Evolutionary conservation across 2,329 filamentous ascomycete species (phyloP).

Genomic region (Sporothrix globosa): DNA sequence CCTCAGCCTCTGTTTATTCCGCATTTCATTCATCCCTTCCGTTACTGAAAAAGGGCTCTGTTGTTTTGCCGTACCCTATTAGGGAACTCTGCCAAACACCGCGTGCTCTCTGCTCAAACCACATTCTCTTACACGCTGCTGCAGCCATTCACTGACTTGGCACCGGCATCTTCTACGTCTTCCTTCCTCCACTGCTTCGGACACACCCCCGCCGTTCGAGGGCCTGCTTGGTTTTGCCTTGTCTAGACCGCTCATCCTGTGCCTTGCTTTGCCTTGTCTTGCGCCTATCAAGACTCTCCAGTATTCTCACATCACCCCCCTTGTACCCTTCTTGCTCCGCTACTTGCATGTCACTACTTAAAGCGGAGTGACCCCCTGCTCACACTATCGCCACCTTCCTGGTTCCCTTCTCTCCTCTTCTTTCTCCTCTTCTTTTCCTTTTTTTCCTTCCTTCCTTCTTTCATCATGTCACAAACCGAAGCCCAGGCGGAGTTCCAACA

Average conservation of each 20-base stretch:
- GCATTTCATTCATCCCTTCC: neutral
- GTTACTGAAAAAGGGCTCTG: neutral
- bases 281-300: neutral
- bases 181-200: conserved; percentile 6
- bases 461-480: conserved; percentile 54
- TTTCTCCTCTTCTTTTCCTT: conserved; percentile 27
- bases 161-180: conserved; percentile 17
- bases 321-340: conserved; percentile 23
- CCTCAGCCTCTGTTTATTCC: neutral
- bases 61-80: conserved; percentile 13
- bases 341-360: conserved; percentile 30
- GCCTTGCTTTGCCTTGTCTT: neutral
- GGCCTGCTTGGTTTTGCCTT: conserved; percentile 19
- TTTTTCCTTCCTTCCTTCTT: conserved; percentile 34
- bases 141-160: conserved; percentile 8
- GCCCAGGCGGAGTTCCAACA: conserved; percentile 70
- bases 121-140: conserved; percentile 14
- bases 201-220: conserved; percentile 8
- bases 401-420: conserved; percentile 11
- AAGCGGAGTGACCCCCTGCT: conserved; percentile 21
- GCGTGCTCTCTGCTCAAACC: conserved; percentile 20
- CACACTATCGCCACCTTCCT: conserved; percentile 24
- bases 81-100: conserved; percentile 15
- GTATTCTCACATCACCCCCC: conserved; percentile 17
- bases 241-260: conserved; percentile 19